Evolutionary conservation across 495 filamentous ascomycete genomes (phyloP), one percentile per base, ranked within the genome.

Genomic region (Staphylotrichum tortipilum): DNA sequence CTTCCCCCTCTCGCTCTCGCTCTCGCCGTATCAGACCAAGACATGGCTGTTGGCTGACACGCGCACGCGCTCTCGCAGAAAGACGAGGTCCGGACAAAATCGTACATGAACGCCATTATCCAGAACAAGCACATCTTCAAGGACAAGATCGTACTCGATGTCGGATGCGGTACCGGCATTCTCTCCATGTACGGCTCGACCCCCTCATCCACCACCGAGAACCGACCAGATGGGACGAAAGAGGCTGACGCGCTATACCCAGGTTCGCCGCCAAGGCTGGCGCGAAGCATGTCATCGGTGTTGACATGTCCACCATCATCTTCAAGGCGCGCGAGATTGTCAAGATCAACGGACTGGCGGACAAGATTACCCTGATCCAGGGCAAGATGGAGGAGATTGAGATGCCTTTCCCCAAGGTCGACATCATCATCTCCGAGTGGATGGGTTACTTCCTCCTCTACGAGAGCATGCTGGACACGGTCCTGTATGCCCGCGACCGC

Each of bases 381-480:
- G 90, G 90, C 42, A 94, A 92, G 72, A 89, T 95, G 63, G 90
- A 96, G 65, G 91, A 95, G 61, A 83, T 94, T 33, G 74, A 77
- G 29, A 58, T 94, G 44, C 87, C 88, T 1, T 84, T 89, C 53
- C 74, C 79, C 49, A 75, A 91, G 63, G 90, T 96, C 39, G 90
- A 96, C 58, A 89, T 96, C 65, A 95, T 96, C 56, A 82, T 96
- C 48, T 94, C 88, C 2, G 90, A 96, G 65, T 96, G 90, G 90
- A 96, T 96, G 90, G 90, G 90, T 4, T 96, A 96, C 63, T 85
- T 86, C 63, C 74, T 96, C 4, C 78, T 96, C 7, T 96, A 92
- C 63, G 90, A 96, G 74, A 83, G 82, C 57, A 96, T 96, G 90
- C 78, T 96, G 53, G 89, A 94, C 67, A 94, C 89, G 9, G 90